Percentiles rank a stretch among this genome's conserved stretches.
Conservation (phyloP, 352 stramenopile genomes). For the Globisporangium cylindrosporum region DNA sequence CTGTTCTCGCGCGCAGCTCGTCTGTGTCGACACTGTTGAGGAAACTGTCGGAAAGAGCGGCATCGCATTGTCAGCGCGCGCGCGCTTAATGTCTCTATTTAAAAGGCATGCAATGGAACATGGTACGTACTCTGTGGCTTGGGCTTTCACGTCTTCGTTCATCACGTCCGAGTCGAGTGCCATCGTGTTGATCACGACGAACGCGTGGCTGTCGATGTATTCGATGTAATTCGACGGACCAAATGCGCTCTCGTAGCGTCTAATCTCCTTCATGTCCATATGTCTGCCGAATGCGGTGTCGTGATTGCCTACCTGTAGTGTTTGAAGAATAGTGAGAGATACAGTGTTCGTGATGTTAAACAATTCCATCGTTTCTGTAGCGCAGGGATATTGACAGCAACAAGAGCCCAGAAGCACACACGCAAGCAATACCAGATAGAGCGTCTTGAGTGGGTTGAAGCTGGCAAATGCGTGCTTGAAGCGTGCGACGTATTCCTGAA, state of each 20-base stretch:
- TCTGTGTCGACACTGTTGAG: constrained; percentile 39
- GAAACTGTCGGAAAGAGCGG: constrained; percentile 28
- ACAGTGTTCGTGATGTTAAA: neutral
- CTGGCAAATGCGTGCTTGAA: constrained; percentile 45
- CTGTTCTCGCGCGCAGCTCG: constrained; percentile 18
- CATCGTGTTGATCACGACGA: constrained; percentile 79
- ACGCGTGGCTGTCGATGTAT: constrained; percentile 44
- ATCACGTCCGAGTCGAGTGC: constrained; percentile 60
- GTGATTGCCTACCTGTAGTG: constrained; percentile 63
- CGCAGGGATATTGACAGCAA: neutral
- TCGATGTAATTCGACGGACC: constrained; percentile 51
- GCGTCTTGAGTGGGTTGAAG: constrained; percentile 37
- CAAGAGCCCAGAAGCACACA: neutral
- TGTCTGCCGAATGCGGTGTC: constrained; percentile 65
- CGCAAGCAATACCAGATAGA: constrained; percentile 43
- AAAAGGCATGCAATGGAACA: neutral
- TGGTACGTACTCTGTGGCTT: constrained; percentile 44
- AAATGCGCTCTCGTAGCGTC: constrained; percentile 61
- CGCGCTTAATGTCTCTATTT: neutral
- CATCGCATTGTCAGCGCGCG: neutral
- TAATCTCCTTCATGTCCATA: constrained; percentile 36
- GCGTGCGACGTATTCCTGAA: constrained; percentile 45
- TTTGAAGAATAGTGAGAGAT: too few species aligned
- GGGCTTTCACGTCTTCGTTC: constrained; percentile 39
- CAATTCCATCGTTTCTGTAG: neutral